phyloP scores from a whole-genome alignment of 1,139 yeast genomes.

The Waltiozyma solani region DNA sequence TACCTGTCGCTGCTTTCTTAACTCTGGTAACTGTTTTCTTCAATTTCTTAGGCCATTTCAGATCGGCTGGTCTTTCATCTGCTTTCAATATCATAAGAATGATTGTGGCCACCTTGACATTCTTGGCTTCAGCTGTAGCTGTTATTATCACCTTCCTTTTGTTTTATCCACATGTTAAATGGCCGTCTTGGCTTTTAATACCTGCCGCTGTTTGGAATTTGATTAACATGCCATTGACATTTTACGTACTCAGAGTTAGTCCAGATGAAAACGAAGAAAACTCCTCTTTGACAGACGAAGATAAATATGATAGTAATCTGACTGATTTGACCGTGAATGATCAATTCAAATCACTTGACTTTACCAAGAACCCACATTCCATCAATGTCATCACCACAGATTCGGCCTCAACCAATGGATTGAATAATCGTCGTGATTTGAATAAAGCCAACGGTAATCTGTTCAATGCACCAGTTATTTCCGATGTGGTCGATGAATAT shows the following conservation, averaged over 20 bases:
- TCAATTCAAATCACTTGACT: conserved; percentile 7
- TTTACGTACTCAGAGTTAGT: conserved; percentile 22
- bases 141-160: conserved; percentile 44
- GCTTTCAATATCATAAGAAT: conserved; percentile 24
- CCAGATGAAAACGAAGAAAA: conserved; percentile 17
- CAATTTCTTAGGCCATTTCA: conserved; percentile 31
- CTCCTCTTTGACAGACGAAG: conserved; percentile 8
- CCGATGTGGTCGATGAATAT: not conserved
- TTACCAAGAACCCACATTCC: not conserved
- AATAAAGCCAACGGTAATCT: conserved; percentile 1
- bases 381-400: not conserved
- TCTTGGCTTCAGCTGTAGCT: conserved; percentile 40
- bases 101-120: conserved; percentile 31
- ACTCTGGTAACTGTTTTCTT: conserved; percentile 40
- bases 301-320: conserved; percentile 19
- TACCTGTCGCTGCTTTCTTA: conserved; percentile 75
- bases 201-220: conserved; percentile 54
- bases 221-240: conserved; percentile 31
- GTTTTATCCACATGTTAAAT: conserved; percentile 52
- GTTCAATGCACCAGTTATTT: not conserved
- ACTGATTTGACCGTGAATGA: conserved; percentile 26
- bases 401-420: too few species aligned
- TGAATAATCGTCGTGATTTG: too few species aligned
- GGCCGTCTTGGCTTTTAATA: conserved; percentile 63
- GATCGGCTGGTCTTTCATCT: conserved; percentile 26